Conservation (phyloP, 768 basidiomycete genomes). For the Pisolithus sp. region DNA sequence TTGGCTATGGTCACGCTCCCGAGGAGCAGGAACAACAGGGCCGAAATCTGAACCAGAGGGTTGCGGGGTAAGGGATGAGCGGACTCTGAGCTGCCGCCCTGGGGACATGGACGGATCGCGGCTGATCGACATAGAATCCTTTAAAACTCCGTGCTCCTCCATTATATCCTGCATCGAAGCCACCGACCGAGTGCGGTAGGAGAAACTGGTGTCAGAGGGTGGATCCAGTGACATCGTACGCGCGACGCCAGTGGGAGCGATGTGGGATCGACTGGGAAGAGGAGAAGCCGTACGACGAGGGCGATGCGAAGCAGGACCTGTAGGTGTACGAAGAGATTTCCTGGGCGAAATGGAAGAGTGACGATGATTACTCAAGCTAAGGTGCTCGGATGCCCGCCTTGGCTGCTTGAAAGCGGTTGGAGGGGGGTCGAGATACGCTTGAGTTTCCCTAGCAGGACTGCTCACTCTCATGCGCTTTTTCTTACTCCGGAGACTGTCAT, state of each 20-base stretch:
- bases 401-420: conserved; percentile 33
- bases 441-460: conserved; percentile 39
- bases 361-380: conserved; percentile 16
- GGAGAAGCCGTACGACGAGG: conserved; percentile 42
- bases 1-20: conserved; percentile 52
- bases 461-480: conserved; percentile 49
- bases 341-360: conserved; percentile 22
- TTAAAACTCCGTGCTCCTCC: conserved; percentile 14
- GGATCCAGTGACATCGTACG: conserved; percentile 77
- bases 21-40: conserved; percentile 32
- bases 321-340: conserved; percentile 25
- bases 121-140: conserved; percentile 18
- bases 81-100: conserved; percentile 44
- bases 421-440: conserved; percentile 52
- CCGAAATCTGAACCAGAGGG: conserved; percentile 41
- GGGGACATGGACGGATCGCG: conserved; percentile 44
- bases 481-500: conserved; percentile 27
- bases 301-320: conserved; percentile 26
- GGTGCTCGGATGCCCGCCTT: conserved; percentile 14
- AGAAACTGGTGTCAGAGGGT: conserved; percentile 27
- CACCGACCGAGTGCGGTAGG: conserved; percentile 19
- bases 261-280: conserved; percentile 22
- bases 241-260: conserved; percentile 31
- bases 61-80: conserved; percentile 67
- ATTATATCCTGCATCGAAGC: conserved; percentile 31